A percentile compares a stretch with the other conserved stretches of the same genome.
Evolutionary conservation across 805 yeast genomes (phyloP).

Genomic region (Candida odintsovae): DNA sequence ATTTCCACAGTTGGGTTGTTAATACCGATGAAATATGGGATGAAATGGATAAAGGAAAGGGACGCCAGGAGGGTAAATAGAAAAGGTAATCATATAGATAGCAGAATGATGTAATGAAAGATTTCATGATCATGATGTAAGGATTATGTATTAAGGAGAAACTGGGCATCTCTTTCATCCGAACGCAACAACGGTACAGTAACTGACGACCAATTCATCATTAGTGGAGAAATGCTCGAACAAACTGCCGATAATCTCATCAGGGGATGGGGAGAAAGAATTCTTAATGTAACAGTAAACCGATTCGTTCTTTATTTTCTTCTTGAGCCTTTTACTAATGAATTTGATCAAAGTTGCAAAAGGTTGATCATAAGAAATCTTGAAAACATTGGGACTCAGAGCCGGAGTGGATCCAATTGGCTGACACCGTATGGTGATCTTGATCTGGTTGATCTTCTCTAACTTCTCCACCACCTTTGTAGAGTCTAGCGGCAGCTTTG

Average conservation of each 20-base stretch:
- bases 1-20: slow-evolving; percentile 21
- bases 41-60: slow-evolving; percentile 21
- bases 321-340: slow-evolving; percentile 33
- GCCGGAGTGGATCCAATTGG: slow-evolving; percentile 55
- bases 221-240: slow-evolving; percentile 30
- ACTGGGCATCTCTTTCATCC: slow-evolving; percentile 24
- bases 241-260: slow-evolving; percentile 35
- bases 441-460: slow-evolving; percentile 5
- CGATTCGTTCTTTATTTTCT: slow-evolving; percentile 13
- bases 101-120: background rate
- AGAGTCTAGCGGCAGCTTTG: slow-evolving; percentile 15
- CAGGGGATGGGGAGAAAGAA: slow-evolving; percentile 41
- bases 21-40: slow-evolving; percentile 28
- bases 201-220: slow-evolving; percentile 37
- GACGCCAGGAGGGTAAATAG: background rate
- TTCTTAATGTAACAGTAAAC: slow-evolving; percentile 40
- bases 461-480: slow-evolving; percentile 12
- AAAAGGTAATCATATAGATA: background rate
- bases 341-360: slow-evolving; percentile 42
- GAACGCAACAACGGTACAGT: slow-evolving; percentile 42
- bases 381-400: slow-evolving; percentile 44
- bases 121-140: background rate
- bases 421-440: slow-evolving; percentile 45
- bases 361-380: slow-evolving; percentile 41
- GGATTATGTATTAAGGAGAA: background rate